Conservation (phyloP, 495 filamentous ascomycete species). For the Hamigera avellanea region DNA sequence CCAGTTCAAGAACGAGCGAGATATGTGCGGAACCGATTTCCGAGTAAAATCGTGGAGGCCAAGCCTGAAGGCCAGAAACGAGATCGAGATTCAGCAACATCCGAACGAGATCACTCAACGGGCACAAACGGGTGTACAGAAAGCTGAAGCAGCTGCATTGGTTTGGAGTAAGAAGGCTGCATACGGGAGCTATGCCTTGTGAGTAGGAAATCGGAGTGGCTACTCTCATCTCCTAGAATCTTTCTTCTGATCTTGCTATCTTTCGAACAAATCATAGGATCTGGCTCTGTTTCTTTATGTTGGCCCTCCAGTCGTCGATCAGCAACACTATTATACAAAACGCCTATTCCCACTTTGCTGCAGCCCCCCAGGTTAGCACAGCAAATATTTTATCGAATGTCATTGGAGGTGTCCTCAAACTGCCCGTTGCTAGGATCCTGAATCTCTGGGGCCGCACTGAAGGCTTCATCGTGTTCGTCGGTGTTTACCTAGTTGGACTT, state of each 20-base stretch:
- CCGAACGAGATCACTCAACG: conserved; percentile 16
- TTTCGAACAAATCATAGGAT: too few species aligned
- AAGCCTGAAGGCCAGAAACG: too few species aligned
- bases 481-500: conserved; percentile 25
- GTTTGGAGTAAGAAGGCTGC: conserved; percentile 27
- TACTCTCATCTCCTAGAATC: neutral
- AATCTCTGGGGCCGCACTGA: conserved; percentile 50
- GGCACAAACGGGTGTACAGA: conserved; percentile 28
- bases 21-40: too few species aligned
- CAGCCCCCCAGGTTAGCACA: conserved; percentile 26
- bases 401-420: conserved; percentile 47
- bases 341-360: conserved; percentile 22
- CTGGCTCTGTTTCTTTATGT: conserved; percentile 32
- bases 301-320: conserved; percentile 27
- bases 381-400: conserved; percentile 32
- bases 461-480: conserved; percentile 34
- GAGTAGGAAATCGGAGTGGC: conserved; percentile 2
- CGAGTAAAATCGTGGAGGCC: too few species aligned
- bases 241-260: neutral
- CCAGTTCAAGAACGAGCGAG: too few species aligned
- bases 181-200: conserved; percentile 26
- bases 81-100: too few species aligned
- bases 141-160: conserved; percentile 28
- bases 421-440: conserved; percentile 55
- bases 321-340: conserved; percentile 24